phyloP scores from a whole-genome alignment of 1,284 basidiomycete genomes.

The Inonotus obliquus region DNA sequence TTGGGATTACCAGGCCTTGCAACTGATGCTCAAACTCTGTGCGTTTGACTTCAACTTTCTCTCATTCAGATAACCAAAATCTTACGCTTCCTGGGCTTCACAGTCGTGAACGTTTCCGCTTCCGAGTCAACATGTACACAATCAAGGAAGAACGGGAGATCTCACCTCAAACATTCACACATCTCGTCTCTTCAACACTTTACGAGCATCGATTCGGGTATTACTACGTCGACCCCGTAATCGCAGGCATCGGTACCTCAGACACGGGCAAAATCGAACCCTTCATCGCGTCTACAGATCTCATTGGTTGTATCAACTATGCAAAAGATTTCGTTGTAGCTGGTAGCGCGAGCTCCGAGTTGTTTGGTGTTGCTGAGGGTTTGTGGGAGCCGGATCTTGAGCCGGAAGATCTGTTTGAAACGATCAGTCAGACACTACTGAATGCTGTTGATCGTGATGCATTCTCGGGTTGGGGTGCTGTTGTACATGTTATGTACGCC shows the following conservation, averaged over 20 bases:
- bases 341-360: conserved; percentile 89
- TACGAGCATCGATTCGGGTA: conserved; percentile 97
- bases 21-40: conserved; percentile 91
- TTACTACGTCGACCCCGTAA: conserved; percentile 96
- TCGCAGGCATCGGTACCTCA: conserved; percentile 84
- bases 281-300: conserved; percentile 94
- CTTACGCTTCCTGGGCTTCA: neutral
- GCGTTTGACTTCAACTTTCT: conserved; percentile 28
- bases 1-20: conserved; percentile 92
- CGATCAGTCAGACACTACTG: conserved; percentile 93
- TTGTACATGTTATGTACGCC: conserved; percentile 94
- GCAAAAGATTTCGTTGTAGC: conserved; percentile 97
- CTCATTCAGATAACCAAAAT: neutral
- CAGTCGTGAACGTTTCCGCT: conserved; percentile 86
- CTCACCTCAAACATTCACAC: conserved; percentile 93
- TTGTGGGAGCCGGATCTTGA: conserved; percentile 98
- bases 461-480: conserved; percentile 93
- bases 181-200: conserved; percentile 94
- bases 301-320: conserved; percentile 95
- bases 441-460: conserved; percentile 97
- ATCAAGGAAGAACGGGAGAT: conserved; percentile 99
- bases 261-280: conserved; percentile 76
- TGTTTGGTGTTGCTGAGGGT: conserved; percentile 97
- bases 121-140: conserved; percentile 97
- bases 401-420: conserved; percentile 97